Base-by-base conservation (phyloP, 441 rosid species). In the Arabidopsis lyrata region DNA sequence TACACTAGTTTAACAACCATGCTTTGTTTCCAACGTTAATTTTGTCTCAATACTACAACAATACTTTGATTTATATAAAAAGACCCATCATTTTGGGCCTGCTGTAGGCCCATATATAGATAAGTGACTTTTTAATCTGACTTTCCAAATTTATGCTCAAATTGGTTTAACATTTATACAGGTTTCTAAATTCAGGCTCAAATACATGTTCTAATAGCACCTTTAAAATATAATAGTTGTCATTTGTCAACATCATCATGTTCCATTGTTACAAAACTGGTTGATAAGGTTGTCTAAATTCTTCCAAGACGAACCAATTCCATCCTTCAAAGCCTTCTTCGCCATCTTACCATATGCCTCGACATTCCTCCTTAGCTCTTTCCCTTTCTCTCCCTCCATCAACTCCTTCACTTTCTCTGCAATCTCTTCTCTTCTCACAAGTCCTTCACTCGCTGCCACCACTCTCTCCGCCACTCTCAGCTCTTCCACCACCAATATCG, bases 401-500 rank as follows among this genome's bases (percentile, higher is more conserved):
- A 63, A 31, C 24, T 63, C 67, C 41, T 63, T 45, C 15, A 45
- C 67, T 45, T 63, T 63, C 49, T 60, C 49, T 20, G 65, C 13
- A 22, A 60, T 39, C 7, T 39, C 49, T 0, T 22, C 35, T 44
- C 54, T 63, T 63, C 15, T 45, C 54, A 45, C 49, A 8, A 60
- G 0, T 12, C 65, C 20, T 38, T 60, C 65, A 22, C 34, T 22
- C 12, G 3, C 18, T 7, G 12, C 27, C 18, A 44, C 53, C 52
- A 62, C 36, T 42, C 53, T 62, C 39, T 8, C 53, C 22, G 39
- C 52, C n/a, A 63, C 67, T 29, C 39, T 44, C 6, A 63, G 27
- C 39, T 63, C 67, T 63, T 63, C 41, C 8, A 63, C 67, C 16
- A 63, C 67, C 54, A 63, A 63, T 10, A 60, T 60, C 49, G 49